Evolutionary conservation across 1,139 yeast genomes (phyloP).

Genomic region (Wickerhamomyces sp.): DNA sequence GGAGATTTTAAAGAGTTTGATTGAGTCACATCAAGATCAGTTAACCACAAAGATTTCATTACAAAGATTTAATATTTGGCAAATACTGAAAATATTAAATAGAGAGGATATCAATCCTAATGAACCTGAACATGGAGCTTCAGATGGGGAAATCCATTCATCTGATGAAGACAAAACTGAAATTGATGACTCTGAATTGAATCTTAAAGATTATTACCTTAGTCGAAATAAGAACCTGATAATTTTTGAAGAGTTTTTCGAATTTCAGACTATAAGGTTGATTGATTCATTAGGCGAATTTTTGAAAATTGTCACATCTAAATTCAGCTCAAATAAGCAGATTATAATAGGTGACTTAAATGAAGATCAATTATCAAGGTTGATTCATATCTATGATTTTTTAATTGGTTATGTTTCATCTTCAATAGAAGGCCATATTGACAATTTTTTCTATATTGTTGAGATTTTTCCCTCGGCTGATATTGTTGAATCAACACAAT

Average conservation of each 20-base stretch:
- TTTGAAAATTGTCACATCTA: background rate
- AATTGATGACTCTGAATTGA: conserved; percentile 15
- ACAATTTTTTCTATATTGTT: conserved; percentile 16
- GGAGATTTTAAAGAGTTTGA: conserved; percentile 9
- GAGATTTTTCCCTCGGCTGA: conserved; percentile 18
- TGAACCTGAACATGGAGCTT: background rate
- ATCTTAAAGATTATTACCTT: conserved; percentile 21
- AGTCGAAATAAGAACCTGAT: conserved; percentile 18
- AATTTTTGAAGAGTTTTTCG: conserved; percentile 22
- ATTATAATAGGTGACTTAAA: background rate
- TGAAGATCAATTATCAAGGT: background rate
- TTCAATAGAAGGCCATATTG: conserved; percentile 12
- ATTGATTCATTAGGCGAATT: conserved; percentile 15
- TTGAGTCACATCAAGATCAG: conserved; percentile 15
- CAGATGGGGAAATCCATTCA: background rate
- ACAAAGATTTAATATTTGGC: conserved; percentile 18
- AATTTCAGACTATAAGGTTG: conserved; percentile 19
- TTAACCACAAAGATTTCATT: conserved; percentile 12
- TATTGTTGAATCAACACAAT: conserved; percentile 3
- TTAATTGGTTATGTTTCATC: conserved; percentile 8
- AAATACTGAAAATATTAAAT: conserved; percentile 18
- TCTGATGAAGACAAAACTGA: conserved; percentile 9
- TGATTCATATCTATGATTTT: conserved; percentile 8
- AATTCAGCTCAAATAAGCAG: background rate
- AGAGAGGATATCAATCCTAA: conserved; percentile 3